A percentile compares a stretch with the other conserved stretches of the same genome.
phyloP scores from a whole-genome alignment of 2,329 filamentous ascomycete genomes.

The Cercospora nicotianae region DNA sequence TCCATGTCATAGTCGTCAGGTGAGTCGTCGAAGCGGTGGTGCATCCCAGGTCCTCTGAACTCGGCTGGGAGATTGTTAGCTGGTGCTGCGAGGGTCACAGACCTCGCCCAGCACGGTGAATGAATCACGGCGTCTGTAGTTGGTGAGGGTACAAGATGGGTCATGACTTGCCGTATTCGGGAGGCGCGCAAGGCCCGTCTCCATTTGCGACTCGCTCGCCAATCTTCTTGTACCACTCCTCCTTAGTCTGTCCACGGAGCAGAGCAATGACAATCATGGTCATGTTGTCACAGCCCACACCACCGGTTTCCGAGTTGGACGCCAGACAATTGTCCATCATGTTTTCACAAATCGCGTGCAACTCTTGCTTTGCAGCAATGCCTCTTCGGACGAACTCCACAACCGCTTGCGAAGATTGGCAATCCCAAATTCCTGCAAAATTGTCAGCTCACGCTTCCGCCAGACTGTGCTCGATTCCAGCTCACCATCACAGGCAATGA shows the following conservation, averaged over 20 bases:
- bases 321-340: conserved; percentile 99
- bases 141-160: conserved; percentile 27
- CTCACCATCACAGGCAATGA: conserved; percentile 89
- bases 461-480: not conserved
- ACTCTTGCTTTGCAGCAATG: conserved; percentile 92
- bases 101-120: not conserved
- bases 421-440: conserved; percentile 91
- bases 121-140: not conserved
- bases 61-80: conserved; percentile 45
- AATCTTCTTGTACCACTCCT: conserved; percentile 97
- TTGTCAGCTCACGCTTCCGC: conserved; percentile 19
- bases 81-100: conserved; percentile 1
- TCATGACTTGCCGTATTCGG: conserved; percentile 92
- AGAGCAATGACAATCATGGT: conserved; percentile 92
- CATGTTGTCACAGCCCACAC: conserved; percentile 99
- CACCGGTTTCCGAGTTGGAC: conserved; percentile 95
- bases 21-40: conserved; percentile 53
- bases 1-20: conserved; percentile 70
- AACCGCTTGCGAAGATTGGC: conserved; percentile 96
- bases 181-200: conserved; percentile 96
- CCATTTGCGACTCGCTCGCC: conserved; percentile 91
- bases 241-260: conserved; percentile 86
- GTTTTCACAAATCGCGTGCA: conserved; percentile 96
- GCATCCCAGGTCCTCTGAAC: conserved; percentile 53
- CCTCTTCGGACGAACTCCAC: conserved; percentile 95